These are phyloP conservation scores for Avena atlantica DNA, from an alignment of 176 grass and related monocot species.

Conservation along the genomic window DNA sequence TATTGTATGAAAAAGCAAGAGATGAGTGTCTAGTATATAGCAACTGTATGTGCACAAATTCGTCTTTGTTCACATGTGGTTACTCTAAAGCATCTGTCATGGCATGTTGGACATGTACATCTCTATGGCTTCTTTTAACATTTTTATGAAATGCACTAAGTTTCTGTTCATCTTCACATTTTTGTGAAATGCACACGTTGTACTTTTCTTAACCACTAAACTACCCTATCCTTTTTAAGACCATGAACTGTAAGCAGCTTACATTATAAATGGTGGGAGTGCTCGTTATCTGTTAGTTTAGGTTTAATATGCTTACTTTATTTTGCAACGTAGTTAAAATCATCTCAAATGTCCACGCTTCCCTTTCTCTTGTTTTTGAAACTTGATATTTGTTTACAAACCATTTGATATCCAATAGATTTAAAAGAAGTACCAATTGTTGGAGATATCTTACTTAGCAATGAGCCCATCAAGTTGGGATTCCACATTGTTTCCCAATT, in stretches of 20 bases:
- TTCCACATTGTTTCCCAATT: neutral
- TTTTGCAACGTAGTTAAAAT: conserved; percentile 1
- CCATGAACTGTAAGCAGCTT: neutral
- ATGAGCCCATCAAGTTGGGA: conserved; percentile 23
- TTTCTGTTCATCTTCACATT: neutral
- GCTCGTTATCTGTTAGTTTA: conserved; percentile 2
- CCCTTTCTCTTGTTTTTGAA: conserved; percentile 13
- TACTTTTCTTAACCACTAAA: conserved; percentile 4
- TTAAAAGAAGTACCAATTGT: conserved; percentile 1
- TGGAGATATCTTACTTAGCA: conserved; percentile 11
- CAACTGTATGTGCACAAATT: neutral
- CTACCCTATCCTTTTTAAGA: conserved; percentile 10
- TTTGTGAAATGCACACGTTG: conserved; percentile 1
- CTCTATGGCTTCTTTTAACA: conserved; percentile 6
- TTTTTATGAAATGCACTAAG: neutral
- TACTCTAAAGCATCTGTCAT: neutral
- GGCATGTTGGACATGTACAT: neutral
- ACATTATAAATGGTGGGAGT: neutral
- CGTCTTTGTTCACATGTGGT: conserved; percentile 10
- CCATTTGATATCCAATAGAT: conserved; percentile 13
- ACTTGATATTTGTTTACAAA: neutral
- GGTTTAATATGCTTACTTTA: conserved; percentile 3
- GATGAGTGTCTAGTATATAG: neutral
- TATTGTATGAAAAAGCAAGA: neutral
- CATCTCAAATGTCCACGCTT: conserved; percentile 9